Evolutionary conservation across 2,329 filamentous ascomycete genomes (phyloP), one percentile per base, ranked within the genome.

Genomic region (Diaporthe sp.): DNA sequence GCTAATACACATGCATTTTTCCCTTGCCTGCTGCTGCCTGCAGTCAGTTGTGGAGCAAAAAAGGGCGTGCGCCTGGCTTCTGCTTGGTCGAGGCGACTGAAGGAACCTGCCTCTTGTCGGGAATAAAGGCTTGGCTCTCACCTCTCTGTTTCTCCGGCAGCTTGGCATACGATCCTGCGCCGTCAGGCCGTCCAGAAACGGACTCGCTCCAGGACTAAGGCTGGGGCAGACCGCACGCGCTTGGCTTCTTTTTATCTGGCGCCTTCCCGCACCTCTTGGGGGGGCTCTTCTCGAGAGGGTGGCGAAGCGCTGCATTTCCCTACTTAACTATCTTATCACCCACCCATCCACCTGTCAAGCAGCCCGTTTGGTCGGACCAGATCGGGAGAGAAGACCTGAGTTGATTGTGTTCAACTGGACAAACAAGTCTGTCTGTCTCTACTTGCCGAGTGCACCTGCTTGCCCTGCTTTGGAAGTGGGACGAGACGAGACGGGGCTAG

Each of bases 91-190:
- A 28, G 31, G 12, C 62, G 46, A 39, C 62, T 7, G 12, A 17
- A 68, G 37, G 46, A 15, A 46, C 31, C 53, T 34, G 31, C 65
- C 34, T 53, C n/a, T 53, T 37, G 34, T 28, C 65, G 65, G 65
- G 65, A 69, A 69, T 69, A 69, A 69, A n/a, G 65, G 13, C 65
- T 69, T 69, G 65, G 65, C 65, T 55, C 34, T 42, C 49, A 69
- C 65, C 34, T 69, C 22, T 69, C 15, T 55, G 65, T 42, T 69
- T 55, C 65, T 55, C 65, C 49, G 34, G 46, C n/a, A 69, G 49
- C 65, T 69, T 69, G 65, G 65, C 65, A 19, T 39, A 69, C 49
- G 65, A 69, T 69, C 49, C 65, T 42, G 25, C 65, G 65, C 65
- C 25, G 65, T 37, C 65, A 19, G 49, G 65, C 65, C 25, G 65